A percentile compares a stretch with the other conserved stretches of the same genome.
Conservation (phyloP, 257 asterid genomes). For the Linderniella brevidens region DNA sequence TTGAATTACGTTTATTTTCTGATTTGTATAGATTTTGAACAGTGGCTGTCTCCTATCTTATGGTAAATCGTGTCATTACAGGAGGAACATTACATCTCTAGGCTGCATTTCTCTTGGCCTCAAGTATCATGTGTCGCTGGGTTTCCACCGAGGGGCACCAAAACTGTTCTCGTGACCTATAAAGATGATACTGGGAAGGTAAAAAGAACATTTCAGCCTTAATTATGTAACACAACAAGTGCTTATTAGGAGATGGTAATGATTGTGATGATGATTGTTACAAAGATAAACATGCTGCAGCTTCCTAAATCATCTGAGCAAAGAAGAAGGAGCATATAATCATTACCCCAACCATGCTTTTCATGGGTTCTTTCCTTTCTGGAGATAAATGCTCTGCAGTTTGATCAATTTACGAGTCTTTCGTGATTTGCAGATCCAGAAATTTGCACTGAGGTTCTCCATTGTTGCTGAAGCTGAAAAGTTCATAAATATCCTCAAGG, state of each 20-base stretch:
- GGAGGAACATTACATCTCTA: conserved; percentile 75
- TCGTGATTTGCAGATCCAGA: conserved; percentile 43
- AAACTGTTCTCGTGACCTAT: conserved; percentile 58
- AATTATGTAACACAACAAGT: background rate
- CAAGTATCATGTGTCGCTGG: conserved; percentile 68
- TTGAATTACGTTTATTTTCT: too few species aligned
- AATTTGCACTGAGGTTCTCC: conserved; percentile 49
- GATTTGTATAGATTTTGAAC: too few species aligned
- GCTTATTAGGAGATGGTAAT: background rate
- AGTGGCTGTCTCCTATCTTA: too few species aligned
- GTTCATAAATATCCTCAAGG: conserved; percentile 58
- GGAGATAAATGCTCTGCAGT: background rate
- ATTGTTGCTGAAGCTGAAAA: conserved; percentile 32
- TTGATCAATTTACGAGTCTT: background rate
- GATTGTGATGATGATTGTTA: too few species aligned
- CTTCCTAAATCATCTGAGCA: too few species aligned
- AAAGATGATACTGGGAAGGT: conserved; percentile 55
- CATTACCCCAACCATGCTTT: background rate
- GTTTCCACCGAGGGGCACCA: conserved; percentile 60
- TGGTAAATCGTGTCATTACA: conserved; percentile 17
- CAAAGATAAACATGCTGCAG: too few species aligned
- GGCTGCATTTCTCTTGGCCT: conserved; percentile 77
- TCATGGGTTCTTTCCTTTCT: background rate
- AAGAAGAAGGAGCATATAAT: too few species aligned
- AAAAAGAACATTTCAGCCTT: background rate